Evolutionary conservation across 2,329 filamentous ascomycete species (phyloP), one percentile per base, ranked within the genome.

Genomic region (Venturia oleaginea): DNA sequence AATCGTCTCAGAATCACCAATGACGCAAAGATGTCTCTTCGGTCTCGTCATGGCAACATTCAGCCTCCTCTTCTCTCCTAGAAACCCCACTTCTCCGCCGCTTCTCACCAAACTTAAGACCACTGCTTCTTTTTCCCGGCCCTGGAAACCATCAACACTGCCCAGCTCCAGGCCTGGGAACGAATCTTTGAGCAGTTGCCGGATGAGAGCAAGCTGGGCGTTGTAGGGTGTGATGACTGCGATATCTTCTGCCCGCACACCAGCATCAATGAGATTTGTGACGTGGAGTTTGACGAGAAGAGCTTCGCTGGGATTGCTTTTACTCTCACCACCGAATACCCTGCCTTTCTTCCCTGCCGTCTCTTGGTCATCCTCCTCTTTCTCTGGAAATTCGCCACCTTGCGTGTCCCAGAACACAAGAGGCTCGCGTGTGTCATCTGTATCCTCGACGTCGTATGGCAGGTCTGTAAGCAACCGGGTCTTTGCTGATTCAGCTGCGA

Each of bases 21-120:
- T 88, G 22, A 99, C 84, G 67, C 90, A 94, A 54, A 99, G 81
- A 72, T 94, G 93, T 69, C 94, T 85, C 78, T 90, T 93, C 6
- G 94, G 91, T 68, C 94, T 86, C 67, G 94, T 99, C 92, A 99
- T 97, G 63, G 94, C 93, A 95, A 91, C 93, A 74, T 99, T 99
- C 68, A 99, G 78, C 67, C 94, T 84, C 68, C 94, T 84, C 81
- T 92, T 96, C 77, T 99, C 94, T 17, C 86, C 91, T 43, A 99
- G 78, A 72, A 99, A 99, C 11, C 94, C 94, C 17, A 97, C 92
- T 60, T 92, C 85, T 6, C 85, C 69, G 73, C 99, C 99, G 76
- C 92, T 97, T 68, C 94, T 84, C 65, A 99, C 94, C n/a, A 97
- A 83, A 75, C 89, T 96, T 62, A 99, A 87, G 46, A 99, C 84